phyloP scores from a whole-genome alignment of 2,329 filamentous ascomycete species.

The Alternaria panax region DNA sequence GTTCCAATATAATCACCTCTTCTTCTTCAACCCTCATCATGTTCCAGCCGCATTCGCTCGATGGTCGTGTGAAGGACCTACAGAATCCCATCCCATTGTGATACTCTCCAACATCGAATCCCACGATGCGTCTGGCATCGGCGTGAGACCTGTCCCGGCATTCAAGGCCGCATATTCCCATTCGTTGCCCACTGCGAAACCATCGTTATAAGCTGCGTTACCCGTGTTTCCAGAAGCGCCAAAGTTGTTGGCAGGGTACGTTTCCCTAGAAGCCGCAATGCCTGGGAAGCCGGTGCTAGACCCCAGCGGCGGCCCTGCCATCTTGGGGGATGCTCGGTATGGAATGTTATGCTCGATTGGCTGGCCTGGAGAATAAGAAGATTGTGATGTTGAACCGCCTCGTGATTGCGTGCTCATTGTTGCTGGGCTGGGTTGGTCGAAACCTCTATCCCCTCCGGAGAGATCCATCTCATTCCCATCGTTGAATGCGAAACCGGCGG shows the following conservation, averaged over 20 bases:
- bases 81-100: constrained; percentile 43
- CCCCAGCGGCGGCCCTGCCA: constrained; percentile 1
- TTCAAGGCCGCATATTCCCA: constrained; percentile 43
- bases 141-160: constrained; percentile 39
- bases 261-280: constrained; percentile 9
- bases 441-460: constrained; percentile 34
- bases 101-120: constrained; percentile 49
- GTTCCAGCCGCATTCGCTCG: constrained; percentile 6
- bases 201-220: constrained; percentile 25
- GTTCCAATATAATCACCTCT: not conserved
- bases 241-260: constrained; percentile 17
- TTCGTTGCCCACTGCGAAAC: constrained; percentile 37
- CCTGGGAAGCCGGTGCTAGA: constrained; percentile 9
- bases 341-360: constrained; percentile 34
- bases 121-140: constrained; percentile 45
- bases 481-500: constrained; percentile 21
- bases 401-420: constrained; percentile 44
- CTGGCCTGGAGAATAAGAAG: constrained; percentile 45
- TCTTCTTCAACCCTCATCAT: constrained; percentile 2
- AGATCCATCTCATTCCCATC: constrained; percentile 48
- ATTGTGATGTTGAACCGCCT: constrained; percentile 45
- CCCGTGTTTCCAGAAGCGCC: constrained; percentile 9
- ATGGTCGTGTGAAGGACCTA: constrained; percentile 22
- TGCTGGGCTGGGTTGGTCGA: constrained; percentile 44
- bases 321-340: constrained; percentile 42